Evolutionary conservation across 2,329 filamentous ascomycete genomes (phyloP).

Genomic region (Macrophomina tecta): DNA sequence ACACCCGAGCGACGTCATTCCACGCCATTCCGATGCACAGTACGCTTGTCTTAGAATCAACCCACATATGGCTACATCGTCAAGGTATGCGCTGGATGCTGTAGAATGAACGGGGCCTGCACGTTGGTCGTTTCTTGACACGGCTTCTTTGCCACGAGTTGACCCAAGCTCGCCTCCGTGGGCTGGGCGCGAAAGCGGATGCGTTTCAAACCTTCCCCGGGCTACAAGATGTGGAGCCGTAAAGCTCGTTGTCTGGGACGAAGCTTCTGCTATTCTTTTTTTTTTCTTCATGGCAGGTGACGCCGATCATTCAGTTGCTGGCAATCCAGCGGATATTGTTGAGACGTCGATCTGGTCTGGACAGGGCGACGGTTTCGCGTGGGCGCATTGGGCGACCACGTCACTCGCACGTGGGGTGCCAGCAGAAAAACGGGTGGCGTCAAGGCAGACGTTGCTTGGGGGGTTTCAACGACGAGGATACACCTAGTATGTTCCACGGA

Average conservation of each 20-base stretch:
- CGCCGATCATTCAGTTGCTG: not conserved
- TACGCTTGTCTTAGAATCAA: not conserved
- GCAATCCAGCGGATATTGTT: not conserved
- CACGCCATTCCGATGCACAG: not conserved
- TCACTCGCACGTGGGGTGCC: slow-evolving; percentile 14
- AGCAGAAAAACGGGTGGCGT: not conserved
- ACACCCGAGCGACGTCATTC: slow-evolving; percentile 10
- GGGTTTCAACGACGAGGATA: not conserved
- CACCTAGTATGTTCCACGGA: not conserved
- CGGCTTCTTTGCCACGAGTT: not conserved
- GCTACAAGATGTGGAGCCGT: not conserved
- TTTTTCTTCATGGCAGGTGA: slow-evolving; percentile 9
- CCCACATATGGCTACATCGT: slow-evolving; percentile 7
- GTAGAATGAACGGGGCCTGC: not conserved
- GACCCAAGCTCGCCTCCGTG: not conserved
- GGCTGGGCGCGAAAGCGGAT: not conserved
- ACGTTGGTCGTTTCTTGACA: not conserved
- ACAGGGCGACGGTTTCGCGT: not conserved
- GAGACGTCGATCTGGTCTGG: not conserved
- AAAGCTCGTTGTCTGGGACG: not conserved
- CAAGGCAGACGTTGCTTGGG: slow-evolving; percentile 8
- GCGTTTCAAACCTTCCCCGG: slow-evolving; percentile 5
- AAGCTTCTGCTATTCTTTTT: not conserved
- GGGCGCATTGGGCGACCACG: slow-evolving; percentile 5
- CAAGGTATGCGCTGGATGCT: not conserved